These are phyloP conservation scores for Phialophora macrospora DNA, from an alignment of 2,329 filamentous ascomycete genomes.

Conservation along the genomic window DNA sequence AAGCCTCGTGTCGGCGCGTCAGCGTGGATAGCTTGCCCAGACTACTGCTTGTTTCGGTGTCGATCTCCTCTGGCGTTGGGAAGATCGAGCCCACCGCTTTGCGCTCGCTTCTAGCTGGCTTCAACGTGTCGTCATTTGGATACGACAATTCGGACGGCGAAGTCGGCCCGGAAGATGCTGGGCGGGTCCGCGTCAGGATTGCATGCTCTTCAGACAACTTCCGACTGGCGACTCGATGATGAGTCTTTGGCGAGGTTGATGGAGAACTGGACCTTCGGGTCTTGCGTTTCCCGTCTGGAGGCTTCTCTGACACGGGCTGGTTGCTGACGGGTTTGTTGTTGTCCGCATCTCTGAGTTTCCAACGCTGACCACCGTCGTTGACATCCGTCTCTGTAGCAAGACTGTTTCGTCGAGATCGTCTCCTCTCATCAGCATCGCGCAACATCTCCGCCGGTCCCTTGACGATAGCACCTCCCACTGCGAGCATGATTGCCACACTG, in stretches of 20 bases:
- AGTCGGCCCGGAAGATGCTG: not conserved
- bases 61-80: not conserved
- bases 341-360: not conserved
- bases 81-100: conserved; percentile 24
- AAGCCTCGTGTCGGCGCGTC: not conserved
- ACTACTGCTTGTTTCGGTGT: not conserved
- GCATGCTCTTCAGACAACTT: not conserved
- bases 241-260: conserved; percentile 1
- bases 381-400: not conserved
- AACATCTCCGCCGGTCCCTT: conserved; percentile 53
- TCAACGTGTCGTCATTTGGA: conserved; percentile 23
- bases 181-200: not conserved
- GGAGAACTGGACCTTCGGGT: conserved; percentile 33
- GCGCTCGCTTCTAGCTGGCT: conserved; percentile 27
- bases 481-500: conserved; percentile 54
- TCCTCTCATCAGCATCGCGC: conserved; percentile 33
- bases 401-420: conserved; percentile 26
- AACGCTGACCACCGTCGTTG: not conserved
- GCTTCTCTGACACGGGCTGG: not conserved
- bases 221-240: not conserved
- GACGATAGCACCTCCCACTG: conserved; percentile 55
- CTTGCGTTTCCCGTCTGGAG: conserved; percentile 18
- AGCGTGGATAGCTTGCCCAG: not conserved
- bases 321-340: not conserved
- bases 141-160: not conserved